Evolutionary conservation across 148 eudicot species (phyloP), one percentile per base, ranked within the genome.

Genomic region (Hydrangea macrophylla): DNA sequence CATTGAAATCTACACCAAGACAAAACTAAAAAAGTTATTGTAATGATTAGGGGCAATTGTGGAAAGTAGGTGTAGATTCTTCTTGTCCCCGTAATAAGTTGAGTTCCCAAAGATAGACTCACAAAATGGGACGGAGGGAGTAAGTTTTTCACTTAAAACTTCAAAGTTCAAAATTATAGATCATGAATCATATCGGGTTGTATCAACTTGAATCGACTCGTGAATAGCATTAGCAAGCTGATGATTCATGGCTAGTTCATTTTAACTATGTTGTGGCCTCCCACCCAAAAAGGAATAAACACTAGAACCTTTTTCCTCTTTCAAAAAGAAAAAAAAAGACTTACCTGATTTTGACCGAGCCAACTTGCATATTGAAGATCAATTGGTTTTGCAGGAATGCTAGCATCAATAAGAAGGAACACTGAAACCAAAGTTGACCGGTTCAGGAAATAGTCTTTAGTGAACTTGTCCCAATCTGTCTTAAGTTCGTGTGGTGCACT

Each of bases 321-420:
- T 30, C 56, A 57, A 33, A 30, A 32, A 31, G 17, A 9, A 1
- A 60, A 30, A 39, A 31, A 27, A 59, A 32, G 53, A 26, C 55
- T 72, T 42, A 91, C 99, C 96, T 91, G 85, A 72, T 94, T 91
- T 60, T 85, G 85, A 62, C 97, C 99, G 73, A 94, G 81, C 99
- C 99, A 94, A 78, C 97, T 89, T 42, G 96, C 99, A 79, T 91
- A 94, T 58, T 94, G 93, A 24, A 94, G 96, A 79, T 94, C 99
- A 60, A 85, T 85, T 51, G 74, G 84, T 64, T 84, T 94, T 28
- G 85, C 96, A 57, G 99, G 99, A 72, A 94, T 91, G 80, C 96
- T 94, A 42, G 99, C 99, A 79, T 94, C 99, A 20, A 94, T 84
- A 18, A 94, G 87, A 68, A 90, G 99, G 80, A 94, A 94, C 6